Conservation (phyloP, 495 filamentous ascomycete species). For the Clohesyomyces aquaticus region DNA sequence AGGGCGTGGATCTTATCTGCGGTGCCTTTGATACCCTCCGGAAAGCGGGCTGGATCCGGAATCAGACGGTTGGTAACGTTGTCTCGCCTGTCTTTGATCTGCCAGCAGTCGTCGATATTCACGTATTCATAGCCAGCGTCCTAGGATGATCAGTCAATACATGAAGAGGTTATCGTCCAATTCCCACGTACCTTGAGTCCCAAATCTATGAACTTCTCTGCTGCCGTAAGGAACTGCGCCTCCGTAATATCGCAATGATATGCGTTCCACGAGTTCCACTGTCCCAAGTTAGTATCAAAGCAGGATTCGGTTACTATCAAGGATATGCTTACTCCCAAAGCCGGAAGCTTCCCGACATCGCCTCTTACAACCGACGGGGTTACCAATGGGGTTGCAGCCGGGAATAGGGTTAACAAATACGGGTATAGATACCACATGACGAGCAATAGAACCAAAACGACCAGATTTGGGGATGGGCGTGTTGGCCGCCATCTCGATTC, state of each 20-base stretch:
- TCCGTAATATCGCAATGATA: constrained; percentile 37
- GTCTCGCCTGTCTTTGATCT: constrained; percentile 36
- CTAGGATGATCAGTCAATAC: constrained; percentile 2
- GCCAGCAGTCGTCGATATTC: constrained; percentile 46
- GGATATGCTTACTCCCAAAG: constrained; percentile 50
- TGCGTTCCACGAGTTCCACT: constrained; percentile 63
- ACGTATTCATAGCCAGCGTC: constrained; percentile 46
- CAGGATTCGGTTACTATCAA: too few relatives aligned
- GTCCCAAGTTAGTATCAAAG: neutral
- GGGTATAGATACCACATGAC: neutral
- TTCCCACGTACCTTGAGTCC: constrained; percentile 46
- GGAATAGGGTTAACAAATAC: constrained; percentile 4
- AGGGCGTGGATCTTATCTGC: constrained; percentile 44
- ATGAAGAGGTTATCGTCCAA: too few relatives aligned
- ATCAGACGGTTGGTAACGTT: constrained; percentile 52
- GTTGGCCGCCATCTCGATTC: neutral
- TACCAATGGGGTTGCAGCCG: neutral
- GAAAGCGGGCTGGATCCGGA: constrained; percentile 52
- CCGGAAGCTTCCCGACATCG: constrained; percentile 53
- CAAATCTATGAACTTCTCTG: constrained; percentile 40
- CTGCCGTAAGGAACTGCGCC: constrained; percentile 43
- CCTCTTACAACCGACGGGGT: neutral
- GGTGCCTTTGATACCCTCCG: constrained; percentile 42
- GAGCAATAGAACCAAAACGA: neutral
- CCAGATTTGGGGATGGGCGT: neutral